Conservation (phyloP, 345 rosid genomes). For the Hibiscus mutabilis region DNA sequence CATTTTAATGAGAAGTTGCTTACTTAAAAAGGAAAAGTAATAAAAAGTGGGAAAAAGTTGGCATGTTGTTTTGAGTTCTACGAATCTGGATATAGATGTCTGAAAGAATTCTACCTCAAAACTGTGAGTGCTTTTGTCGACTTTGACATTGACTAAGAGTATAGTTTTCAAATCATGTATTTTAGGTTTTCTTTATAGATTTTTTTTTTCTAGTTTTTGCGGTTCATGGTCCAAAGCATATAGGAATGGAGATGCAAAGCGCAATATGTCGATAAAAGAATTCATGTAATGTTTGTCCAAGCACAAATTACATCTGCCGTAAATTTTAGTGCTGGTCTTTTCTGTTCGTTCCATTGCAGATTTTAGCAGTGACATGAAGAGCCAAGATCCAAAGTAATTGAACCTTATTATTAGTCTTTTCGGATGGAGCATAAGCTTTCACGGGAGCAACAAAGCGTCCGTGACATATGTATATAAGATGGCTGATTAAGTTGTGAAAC, state of each 20-base stretch:
- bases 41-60: background rate
- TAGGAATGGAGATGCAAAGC: background rate
- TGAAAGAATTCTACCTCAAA: background rate
- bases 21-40: background rate
- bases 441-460: background rate
- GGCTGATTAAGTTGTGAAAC: background rate
- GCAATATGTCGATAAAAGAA: background rate
- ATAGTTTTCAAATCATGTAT: background rate
- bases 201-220: background rate
- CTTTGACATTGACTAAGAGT: background rate
- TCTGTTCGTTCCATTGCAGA: background rate
- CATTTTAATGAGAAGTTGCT: slow-evolving; percentile 1
- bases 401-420: background rate
- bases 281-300: background rate
- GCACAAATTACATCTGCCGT: background rate
- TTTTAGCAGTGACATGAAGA: background rate
- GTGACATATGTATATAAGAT: background rate
- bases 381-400: background rate
- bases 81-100: background rate
- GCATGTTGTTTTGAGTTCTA: background rate
- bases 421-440: background rate
- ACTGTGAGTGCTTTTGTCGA: background rate
- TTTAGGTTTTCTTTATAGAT: background rate
- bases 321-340: background rate
- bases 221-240: background rate